Base-by-base conservation (phyloP, 768 basidiomycete species). In the Cyathus striatus region DNA sequence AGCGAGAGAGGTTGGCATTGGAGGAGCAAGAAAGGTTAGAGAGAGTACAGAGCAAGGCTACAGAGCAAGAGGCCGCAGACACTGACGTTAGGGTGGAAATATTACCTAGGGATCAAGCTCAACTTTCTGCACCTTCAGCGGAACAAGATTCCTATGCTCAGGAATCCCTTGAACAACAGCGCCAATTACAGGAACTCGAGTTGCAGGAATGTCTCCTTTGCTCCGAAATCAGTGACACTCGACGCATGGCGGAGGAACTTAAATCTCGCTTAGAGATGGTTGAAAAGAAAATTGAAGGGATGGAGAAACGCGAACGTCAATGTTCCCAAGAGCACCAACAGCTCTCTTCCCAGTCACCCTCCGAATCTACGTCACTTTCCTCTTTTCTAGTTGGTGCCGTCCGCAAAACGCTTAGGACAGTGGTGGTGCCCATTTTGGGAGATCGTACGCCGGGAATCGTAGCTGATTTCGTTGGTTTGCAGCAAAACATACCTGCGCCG, bases 261-360 rank as follows among this genome's bases (percentile, higher is more conserved):
- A 14, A 45, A 30, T 13, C 3, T 3, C 27, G n/a, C 3, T 42
- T 50, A 22, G 41, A 45, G 12, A 24, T 40, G 4, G 38, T 38
- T 25, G 48, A 52, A 21, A 37, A 24, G 25, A 27, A 33, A 18
- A 17, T 48, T 7, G 25, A 43, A 23, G 34, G 36, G 38, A 43
- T 13, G 38, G 38, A 44, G 33, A 41, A 44, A 26, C 42, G 41
- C 7, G 25, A 33, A 26, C 21, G 4, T n/a, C 18, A 35, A 23
- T 14, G 40, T 6, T 18, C 7, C 20, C 23, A 38, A 34, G 41
- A 46, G 36, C 23, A 22, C 25, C 16, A 21, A 14, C 10, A 21
- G 9, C 10, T 18, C 21, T 23, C 25, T 6, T 17, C 24, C 21
- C 20, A 1, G 23, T 40, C 22, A 18, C 30, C 10, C 20, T 39